These are phyloP conservation scores for Pseudoturritis turrita DNA, from an alignment of 345 rosid species.

Conservation along the genomic window DNA sequence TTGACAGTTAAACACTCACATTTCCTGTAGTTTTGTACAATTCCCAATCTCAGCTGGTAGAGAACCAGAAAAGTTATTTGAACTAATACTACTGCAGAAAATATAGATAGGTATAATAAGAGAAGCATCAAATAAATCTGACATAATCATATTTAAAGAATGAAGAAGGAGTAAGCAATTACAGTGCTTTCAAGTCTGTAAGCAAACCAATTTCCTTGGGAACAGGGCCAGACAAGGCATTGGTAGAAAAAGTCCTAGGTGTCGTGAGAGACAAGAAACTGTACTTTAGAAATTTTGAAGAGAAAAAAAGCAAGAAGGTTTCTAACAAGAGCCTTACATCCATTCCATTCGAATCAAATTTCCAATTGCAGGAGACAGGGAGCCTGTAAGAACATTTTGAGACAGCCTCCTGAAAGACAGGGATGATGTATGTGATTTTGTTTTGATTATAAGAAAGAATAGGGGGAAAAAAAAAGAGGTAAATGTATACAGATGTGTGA, in stretches of 20 bases:
- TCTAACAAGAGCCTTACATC: slow-evolving; percentile 39
- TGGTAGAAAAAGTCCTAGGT: slow-evolving; percentile 46
- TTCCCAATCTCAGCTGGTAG: slow-evolving; percentile 62
- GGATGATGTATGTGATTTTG: background rate
- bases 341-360: slow-evolving; percentile 42
- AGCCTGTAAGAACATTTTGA: slow-evolving; percentile 28
- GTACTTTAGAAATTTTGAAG: too few relatives aligned
- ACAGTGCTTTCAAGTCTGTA: slow-evolving; percentile 45
- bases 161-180: slow-evolving; percentile 28
- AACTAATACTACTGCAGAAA: slow-evolving; percentile 36
- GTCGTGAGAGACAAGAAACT: background rate
- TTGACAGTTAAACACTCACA: slow-evolving; percentile 43
- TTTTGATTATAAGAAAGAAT: too few relatives aligned
- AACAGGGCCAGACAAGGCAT: slow-evolving; percentile 58
- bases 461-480: background rate
- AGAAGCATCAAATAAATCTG: background rate
- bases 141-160: background rate
- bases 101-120: background rate
- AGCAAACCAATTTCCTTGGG: slow-evolving; percentile 68
- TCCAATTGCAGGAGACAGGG: slow-evolving; percentile 29
- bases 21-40: slow-evolving; percentile 37
- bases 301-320: background rate
- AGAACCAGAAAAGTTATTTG: slow-evolving; percentile 68
- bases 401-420: slow-evolving; percentile 16
- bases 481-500: slow-evolving; percentile 31